phyloP scores from a whole-genome alignment of 306 rosid species.

The Gastrolobium villosum region DNA sequence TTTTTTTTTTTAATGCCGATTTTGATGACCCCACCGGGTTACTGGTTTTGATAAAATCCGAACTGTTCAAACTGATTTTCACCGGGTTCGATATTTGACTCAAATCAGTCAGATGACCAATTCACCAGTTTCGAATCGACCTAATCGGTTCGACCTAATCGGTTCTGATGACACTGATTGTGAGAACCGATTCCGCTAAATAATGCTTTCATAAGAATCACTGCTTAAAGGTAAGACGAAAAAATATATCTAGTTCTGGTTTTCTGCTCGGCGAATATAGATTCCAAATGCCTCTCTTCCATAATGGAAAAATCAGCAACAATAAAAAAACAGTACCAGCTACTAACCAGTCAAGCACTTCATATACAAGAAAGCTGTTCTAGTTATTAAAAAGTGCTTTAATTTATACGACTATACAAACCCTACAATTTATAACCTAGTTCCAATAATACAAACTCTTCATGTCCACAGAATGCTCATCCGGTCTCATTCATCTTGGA shows the following conservation, averaged over 20 bases:
- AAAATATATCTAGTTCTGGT: background rate
- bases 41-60: too few relatives aligned
- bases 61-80: too few relatives aligned
- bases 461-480: conserved; percentile 7
- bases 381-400: conserved; percentile 7
- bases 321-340: background rate
- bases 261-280: too few relatives aligned
- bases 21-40: too few relatives aligned
- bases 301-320: background rate
- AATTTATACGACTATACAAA: conserved; percentile 12
- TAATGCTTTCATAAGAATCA: background rate
- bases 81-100: too few relatives aligned
- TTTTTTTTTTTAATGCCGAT: too few relatives aligned
- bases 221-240: background rate
- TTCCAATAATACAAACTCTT: conserved; percentile 37
- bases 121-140: too few relatives aligned
- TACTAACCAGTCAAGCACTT: conserved; percentile 14
- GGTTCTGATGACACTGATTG: too few relatives aligned
- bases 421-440: conserved; percentile 1
- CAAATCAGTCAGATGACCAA: too few relatives aligned
- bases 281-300: background rate
- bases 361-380: conserved; percentile 5
- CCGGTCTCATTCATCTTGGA: background rate
- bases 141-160: too few relatives aligned
- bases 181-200: background rate